Evolutionary conservation across 1,284 basidiomycete genomes (phyloP).

Genomic region (Ceraceosorus bombacis): DNA sequence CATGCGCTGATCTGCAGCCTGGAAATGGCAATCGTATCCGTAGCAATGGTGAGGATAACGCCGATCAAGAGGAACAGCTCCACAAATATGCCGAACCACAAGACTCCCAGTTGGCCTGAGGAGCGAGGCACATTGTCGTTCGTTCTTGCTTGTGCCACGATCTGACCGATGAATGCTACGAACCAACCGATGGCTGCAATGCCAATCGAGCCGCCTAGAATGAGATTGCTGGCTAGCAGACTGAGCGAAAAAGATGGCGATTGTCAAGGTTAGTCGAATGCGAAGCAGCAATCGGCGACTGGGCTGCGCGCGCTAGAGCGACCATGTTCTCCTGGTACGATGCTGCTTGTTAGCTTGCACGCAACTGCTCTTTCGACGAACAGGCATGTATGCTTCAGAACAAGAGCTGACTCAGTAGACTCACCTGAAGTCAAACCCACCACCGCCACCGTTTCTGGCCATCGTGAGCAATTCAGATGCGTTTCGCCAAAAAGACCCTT

Average conservation of each 20-base stretch:
- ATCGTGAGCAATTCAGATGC: slow-evolving; percentile 8
- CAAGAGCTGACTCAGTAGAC: slow-evolving; percentile 1
- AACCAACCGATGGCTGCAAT: slow-evolving; percentile 82
- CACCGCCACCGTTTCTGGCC: slow-evolving; percentile 26
- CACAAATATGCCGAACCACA: slow-evolving; percentile 88
- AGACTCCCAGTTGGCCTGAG: slow-evolving; percentile 55
- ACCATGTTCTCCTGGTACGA: no score
- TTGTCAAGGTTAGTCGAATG: no score
- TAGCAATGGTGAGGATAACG: slow-evolving; percentile 71
- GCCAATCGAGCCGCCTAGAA: slow-evolving; percentile 77
- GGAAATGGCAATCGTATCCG: slow-evolving; percentile 73
- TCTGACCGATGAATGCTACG: slow-evolving; percentile 74
- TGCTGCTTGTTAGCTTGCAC: no score
- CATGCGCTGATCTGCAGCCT: slow-evolving; percentile 78
- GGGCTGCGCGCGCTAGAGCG: no score
- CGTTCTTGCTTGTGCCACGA: slow-evolving; percentile 30
- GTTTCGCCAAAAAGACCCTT: no score
- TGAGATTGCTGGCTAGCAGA: slow-evolving; percentile 77
- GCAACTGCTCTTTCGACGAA: not conserved
- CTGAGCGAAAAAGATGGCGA: slow-evolving; percentile 12
- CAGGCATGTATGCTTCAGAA: not conserved
- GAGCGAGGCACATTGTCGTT: slow-evolving; percentile 9
- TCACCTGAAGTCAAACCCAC: slow-evolving; percentile 27
- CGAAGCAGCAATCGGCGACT: no score
- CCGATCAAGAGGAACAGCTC: slow-evolving; percentile 73